phyloP scores from a whole-genome alignment of 331 rosid genomes.

The Ulmus americana region DNA sequence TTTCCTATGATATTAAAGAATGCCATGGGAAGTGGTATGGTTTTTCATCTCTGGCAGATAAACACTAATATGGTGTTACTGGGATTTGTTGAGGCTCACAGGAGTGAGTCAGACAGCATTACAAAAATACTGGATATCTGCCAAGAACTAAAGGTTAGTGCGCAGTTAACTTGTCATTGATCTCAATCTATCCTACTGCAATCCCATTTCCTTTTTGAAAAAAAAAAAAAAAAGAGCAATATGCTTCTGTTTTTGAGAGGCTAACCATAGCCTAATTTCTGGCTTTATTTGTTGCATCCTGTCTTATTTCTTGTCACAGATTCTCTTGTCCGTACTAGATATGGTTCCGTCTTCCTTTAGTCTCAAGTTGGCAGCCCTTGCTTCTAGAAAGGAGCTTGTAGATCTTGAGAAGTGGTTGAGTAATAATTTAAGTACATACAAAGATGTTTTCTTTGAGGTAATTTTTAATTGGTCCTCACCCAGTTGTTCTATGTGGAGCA shows the following conservation, averaged over 20 bases:
- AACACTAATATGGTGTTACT: conserved; percentile 66
- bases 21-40: conserved; percentile 47
- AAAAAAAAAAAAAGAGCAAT: conserved; percentile 1
- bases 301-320: conserved; percentile 42
- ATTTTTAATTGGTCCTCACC: conserved; percentile 14
- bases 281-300: background rate
- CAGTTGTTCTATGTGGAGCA: background rate
- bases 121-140: conserved; percentile 65
- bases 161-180: conserved; percentile 15
- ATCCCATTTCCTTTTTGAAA: background rate
- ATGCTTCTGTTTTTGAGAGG: background rate
- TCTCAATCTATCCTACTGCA: background rate
- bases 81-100: conserved; percentile 62
- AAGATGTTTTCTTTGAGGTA: conserved; percentile 82
- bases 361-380: conserved; percentile 79
- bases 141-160: conserved; percentile 73
- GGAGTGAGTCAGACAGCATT: conserved; percentile 50
- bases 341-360: conserved; percentile 62
- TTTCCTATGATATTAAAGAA: conserved; percentile 64
- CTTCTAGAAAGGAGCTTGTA: conserved; percentile 66
- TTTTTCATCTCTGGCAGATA: conserved; percentile 74
- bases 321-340: conserved; percentile 59
- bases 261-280: background rate
- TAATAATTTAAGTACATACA: conserved; percentile 48
- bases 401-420: conserved; percentile 90